A percentile compares a stretch with the other conserved stretches of the same genome.
phyloP scores from a whole-genome alignment of 2,329 filamentous ascomycete species.

The Hymenotorrendiella dingleyae region DNA sequence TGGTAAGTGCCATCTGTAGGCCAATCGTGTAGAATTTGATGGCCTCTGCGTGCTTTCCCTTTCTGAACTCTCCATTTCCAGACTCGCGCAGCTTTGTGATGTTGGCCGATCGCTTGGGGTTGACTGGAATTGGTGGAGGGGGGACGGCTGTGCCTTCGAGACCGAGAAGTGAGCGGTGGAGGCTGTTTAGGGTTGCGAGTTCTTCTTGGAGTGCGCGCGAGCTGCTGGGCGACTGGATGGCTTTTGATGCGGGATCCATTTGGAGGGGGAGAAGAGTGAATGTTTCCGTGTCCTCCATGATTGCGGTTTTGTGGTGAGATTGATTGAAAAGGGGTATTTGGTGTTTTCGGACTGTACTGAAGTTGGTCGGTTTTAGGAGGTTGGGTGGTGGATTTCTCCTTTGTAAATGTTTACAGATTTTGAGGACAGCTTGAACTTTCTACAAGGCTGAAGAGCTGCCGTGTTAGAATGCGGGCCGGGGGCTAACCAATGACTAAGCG shows the following conservation, averaged over 20 bases:
- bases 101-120: conserved; percentile 83
- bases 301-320: background rate
- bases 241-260: conserved; percentile 77
- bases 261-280: conserved; percentile 79
- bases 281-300: conserved; percentile 57
- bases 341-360: background rate
- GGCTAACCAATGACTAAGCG: too few species aligned
- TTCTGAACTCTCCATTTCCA: conserved; percentile 78
- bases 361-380: background rate
- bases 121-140: conserved; percentile 82
- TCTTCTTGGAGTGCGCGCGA: conserved; percentile 53
- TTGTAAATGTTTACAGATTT: background rate
- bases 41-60: conserved; percentile 68
- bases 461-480: too few species aligned
- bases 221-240: conserved; percentile 48
- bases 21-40: conserved; percentile 78
- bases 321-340: background rate
- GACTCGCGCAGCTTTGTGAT: conserved; percentile 87
- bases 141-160: conserved; percentile 66
- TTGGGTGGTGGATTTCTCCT: background rate
- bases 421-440: conserved; percentile 3
- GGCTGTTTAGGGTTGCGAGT: conserved; percentile 67
- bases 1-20: conserved; percentile 76
- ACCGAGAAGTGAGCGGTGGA: conserved; percentile 68
- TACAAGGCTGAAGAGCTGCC: conserved; percentile 3